Percentiles rank a stretch among this genome's conserved stretches.
Evolutionary conservation across 2,329 filamentous ascomycete species (phyloP).

Genomic region (Aureobasidium zeae): DNA sequence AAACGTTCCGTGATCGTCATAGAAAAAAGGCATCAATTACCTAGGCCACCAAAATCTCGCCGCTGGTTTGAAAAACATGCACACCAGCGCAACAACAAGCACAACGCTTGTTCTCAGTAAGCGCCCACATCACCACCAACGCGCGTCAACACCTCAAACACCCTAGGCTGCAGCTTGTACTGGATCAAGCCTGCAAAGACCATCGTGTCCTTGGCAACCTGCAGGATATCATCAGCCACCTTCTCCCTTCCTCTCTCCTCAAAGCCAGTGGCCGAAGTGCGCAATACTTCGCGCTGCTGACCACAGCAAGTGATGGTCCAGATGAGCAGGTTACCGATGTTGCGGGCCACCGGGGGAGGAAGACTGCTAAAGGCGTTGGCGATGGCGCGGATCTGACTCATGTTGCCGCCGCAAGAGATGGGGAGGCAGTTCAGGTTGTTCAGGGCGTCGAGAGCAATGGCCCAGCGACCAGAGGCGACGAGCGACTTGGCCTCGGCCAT

Average conservation of each 20-base stretch:
- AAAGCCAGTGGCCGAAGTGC: slow-evolving; percentile 14
- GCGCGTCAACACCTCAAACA: slow-evolving; percentile 80
- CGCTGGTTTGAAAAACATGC: too few relatives aligned
- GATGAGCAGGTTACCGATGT: slow-evolving; percentile 82
- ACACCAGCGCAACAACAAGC: not conserved
- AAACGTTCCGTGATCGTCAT: too few relatives aligned
- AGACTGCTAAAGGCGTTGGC: slow-evolving; percentile 74
- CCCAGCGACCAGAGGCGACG: slow-evolving; percentile 51
- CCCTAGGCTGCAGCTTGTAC: slow-evolving; percentile 76
- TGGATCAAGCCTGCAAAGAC: slow-evolving; percentile 88
- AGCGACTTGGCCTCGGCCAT: slow-evolving; percentile 53
- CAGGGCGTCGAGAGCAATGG: slow-evolving; percentile 49
- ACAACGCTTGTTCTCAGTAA: slow-evolving; percentile 20
- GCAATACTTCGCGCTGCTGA: slow-evolving; percentile 61
- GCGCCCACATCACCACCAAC: slow-evolving; percentile 34
- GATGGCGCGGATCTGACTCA: slow-evolving; percentile 66
- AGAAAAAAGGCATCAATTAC: too few relatives aligned
- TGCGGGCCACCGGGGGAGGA: slow-evolving; percentile 72
- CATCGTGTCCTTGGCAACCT: slow-evolving; percentile 81
- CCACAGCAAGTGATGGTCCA: slow-evolving; percentile 88
- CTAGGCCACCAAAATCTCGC: too few relatives aligned
- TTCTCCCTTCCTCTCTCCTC: slow-evolving; percentile 21
- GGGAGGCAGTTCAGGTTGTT: slow-evolving; percentile 60
- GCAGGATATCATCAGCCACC: slow-evolving; percentile 62
- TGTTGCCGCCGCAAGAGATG: slow-evolving; percentile 62